Conservation (phyloP, 2,329 filamentous ascomycete species). For the Polychaeton citri region DNA sequence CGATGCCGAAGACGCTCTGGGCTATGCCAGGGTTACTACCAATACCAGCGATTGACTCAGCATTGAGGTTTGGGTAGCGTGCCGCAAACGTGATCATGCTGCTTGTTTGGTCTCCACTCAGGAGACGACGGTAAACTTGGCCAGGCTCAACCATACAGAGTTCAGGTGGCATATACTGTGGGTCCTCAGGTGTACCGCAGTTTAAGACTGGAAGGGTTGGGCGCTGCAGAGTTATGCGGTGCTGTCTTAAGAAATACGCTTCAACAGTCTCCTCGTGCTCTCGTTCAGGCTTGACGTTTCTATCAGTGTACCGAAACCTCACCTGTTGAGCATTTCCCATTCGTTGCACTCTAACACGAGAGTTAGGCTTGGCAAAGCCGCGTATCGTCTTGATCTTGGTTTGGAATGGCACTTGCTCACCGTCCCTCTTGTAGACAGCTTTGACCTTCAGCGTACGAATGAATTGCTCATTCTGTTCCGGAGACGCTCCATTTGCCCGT, state of each 20-base stretch:
- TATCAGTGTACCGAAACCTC: constrained; percentile 28
- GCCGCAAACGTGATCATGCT: constrained; percentile 63
- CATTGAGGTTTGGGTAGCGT: constrained; percentile 52
- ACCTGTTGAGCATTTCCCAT: constrained; percentile 34
- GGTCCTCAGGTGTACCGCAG: constrained; percentile 43
- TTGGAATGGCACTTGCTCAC: constrained; percentile 9
- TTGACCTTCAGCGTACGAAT: constrained; percentile 17
- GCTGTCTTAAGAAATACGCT: constrained; percentile 34
- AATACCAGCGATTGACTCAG: constrained; percentile 42
- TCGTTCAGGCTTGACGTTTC: constrained; percentile 9
- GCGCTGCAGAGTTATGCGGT: constrained; percentile 27
- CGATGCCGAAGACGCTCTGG: constrained; percentile 35
- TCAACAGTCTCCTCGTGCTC: constrained; percentile 36
- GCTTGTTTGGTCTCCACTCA: constrained; percentile 48
- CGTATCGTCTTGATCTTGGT: constrained; percentile 31
- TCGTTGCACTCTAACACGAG: too few relatives aligned
- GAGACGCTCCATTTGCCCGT: constrained; percentile 11
- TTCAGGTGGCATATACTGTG: constrained; percentile 55
- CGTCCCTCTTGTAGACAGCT: constrained; percentile 12
- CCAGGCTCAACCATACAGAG: constrained; percentile 50
- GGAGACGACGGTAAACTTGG: constrained; percentile 48
- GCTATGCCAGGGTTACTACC: constrained; percentile 31
- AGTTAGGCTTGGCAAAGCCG: constrained; percentile 29
- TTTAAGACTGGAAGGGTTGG: constrained; percentile 48
- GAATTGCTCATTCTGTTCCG: constrained; percentile 12